Evolutionary conservation across 805 yeast species (phyloP), one percentile per base, ranked within the genome.

Genomic region (Maudiozyma serrabonitensis): DNA sequence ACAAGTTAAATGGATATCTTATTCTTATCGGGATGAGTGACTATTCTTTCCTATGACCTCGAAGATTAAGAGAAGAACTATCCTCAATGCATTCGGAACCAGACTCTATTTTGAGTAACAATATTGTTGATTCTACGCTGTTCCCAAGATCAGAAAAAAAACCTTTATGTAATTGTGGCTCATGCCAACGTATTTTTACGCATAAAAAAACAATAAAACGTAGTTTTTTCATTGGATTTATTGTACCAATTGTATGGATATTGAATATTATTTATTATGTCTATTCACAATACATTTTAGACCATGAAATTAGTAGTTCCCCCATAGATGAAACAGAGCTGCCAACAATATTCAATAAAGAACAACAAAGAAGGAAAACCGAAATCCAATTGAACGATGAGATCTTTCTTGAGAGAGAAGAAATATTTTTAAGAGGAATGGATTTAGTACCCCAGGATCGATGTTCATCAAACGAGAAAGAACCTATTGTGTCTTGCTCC

Each of bases 331-430:
- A 54, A 23, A 57, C 56, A 37, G 64, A 63, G 32, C 54, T 57
- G 28, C 69, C 68, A 15, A 63, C 66, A 37, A 46, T 51, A 31
- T 60, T 54, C 48, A 64, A 63, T 49, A 51, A 54, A 32, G 53
- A 56, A 28, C 13, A 41, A 25, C 18, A 34, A 9, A 23, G 34
- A 11, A 44, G 53, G 35, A 51, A 54, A 45, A 26, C 39, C 6
- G 11, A 12, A 6, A 21, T 49, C n/a, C 15, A 43, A 19, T 16
- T 48, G 16, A 48, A 48, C 11, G 19, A 40, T 4, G 41, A 44
- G 25, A 40, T 15, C 8, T 6, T 43, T 38, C 45, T 41, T 26
- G 40, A 41, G 8, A 43, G 18, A 4, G 45, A 35, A 12, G n/a
- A 25, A 13, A 43, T 37, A 13, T 5, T 19, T 3, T 13, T 21